Base-by-base conservation (phyloP, 257 asterid genomes). In the Anisodus acutangulus region DNA sequence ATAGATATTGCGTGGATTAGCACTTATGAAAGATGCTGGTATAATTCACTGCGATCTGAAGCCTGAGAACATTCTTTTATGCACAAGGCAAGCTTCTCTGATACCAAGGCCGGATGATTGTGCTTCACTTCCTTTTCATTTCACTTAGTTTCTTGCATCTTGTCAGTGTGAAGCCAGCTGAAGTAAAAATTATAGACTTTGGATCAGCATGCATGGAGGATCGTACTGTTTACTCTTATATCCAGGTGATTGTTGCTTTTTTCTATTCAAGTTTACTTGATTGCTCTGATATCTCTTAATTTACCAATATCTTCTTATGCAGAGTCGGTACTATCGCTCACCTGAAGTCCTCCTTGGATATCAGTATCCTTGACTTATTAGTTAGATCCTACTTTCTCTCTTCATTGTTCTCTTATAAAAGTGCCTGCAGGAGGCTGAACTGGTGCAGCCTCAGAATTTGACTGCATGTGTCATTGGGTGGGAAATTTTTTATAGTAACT, bases 261-360 rank as follows among this genome's bases (percentile, higher is more conserved):
- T 63, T 80, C 17, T 49, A 82, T 26, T 85, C 39, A 80, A 55
- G 85, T 76, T 41, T 72, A 79, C 17, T 66, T 64, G 58, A 78
- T 86, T 84, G 62, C 41, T 86, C 26, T 84, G 85, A 64, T 82
- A 80, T 84, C 59, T 41, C 80, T 71, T 84, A 87, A 69, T 71
- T 60, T 70, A 85, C 53, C 87, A 85, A 51, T 82, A 84, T 86
- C 63, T n/a, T 79, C 74, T 67, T 86, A 76, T 87, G 90, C 98
- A 95, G 99, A 95, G 98, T 90, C 95, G 99, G 83, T 97, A 97
- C 91, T 97, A 97, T 64, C 89, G 98, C 91, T 97, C 98, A 78
- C 99, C 99, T 78, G 99, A 97, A 91, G 98, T 97, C 85, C 96
- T 97, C 84, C 99, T 97, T 88, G 99, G 98, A 64, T 97, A 95